Conservation (phyloP, 2,329 filamentous ascomycete genomes). For the Scortechinia acanthostroma region DNA sequence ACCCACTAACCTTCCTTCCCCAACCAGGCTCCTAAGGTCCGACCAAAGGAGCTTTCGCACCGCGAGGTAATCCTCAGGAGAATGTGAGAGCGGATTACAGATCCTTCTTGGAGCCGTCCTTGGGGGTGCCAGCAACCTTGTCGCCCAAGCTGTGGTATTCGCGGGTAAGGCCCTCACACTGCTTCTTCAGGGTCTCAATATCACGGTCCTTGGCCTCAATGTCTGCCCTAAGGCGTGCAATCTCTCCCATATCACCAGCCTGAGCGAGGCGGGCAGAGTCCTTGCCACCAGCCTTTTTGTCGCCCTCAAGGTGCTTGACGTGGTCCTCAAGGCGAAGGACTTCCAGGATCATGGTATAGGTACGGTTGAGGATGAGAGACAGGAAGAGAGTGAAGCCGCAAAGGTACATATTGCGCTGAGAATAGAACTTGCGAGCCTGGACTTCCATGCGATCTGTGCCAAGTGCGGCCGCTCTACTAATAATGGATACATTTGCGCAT, state of each 20-base stretch:
- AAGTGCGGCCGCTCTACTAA: constrained; percentile 55
- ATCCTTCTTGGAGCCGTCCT: constrained; percentile 49
- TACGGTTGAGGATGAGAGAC: constrained; percentile 96
- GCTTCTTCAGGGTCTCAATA: constrained; percentile 84
- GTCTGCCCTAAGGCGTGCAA: constrained; percentile 63
- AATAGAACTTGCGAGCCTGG: constrained; percentile 99
- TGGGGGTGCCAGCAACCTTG: constrained; percentile 56
- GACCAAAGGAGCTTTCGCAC: constrained; percentile 94
- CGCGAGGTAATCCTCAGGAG: too few relatives aligned
- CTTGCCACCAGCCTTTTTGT: constrained; percentile 51
- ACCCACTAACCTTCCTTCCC: too few relatives aligned
- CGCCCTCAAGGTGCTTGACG: constrained; percentile 74
- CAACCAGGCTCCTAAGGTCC: constrained; percentile 80
- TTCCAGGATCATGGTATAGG: constrained; percentile 94
- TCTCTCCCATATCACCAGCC: constrained; percentile 69
- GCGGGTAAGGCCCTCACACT: constrained; percentile 72
- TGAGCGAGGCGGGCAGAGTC: constrained; percentile 66
- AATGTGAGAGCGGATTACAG: too few relatives aligned
- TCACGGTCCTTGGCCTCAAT: constrained; percentile 76
- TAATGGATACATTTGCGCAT: too few relatives aligned
- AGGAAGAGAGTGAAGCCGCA: constrained; percentile 99
- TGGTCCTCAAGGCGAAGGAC: constrained; percentile 86
- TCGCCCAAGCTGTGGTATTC: constrained; percentile 85
- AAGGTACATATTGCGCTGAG: constrained; percentile 99
- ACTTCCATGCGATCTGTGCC: constrained; percentile 96